A percentile compares a stretch with the other conserved stretches of the same genome.
Evolutionary conservation across 441 rosid genomes (phyloP).

Genomic region (Mallotus repandus): DNA sequence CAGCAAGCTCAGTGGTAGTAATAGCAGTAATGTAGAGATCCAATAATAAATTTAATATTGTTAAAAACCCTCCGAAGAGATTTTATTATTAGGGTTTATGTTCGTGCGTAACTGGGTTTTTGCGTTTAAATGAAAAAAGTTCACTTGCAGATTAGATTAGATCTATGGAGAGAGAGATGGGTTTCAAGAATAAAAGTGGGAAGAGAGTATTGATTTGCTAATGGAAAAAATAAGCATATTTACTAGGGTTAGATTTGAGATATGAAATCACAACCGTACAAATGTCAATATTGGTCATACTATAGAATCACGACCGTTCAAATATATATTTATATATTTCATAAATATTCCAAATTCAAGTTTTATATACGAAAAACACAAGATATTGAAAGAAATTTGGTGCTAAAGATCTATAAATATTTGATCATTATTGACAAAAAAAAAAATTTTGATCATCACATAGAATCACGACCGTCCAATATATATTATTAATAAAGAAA

Average conservation of each 20-base stretch:
- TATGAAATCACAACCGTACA: conserved; percentile 19
- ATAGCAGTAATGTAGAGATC: conserved; percentile 2
- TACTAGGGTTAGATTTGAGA: conserved; percentile 20
- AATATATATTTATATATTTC: too few species aligned
- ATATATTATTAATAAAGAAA: too few species aligned
- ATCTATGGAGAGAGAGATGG: conserved; percentile 7
- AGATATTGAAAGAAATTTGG: too few species aligned
- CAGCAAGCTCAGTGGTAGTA: background rate
- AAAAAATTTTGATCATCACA: too few species aligned
- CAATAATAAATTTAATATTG: background rate
- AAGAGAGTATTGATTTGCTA: background rate
- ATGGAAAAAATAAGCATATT: background rate
- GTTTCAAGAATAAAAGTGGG: background rate
- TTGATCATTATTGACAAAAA: too few species aligned
- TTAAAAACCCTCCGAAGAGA: background rate
- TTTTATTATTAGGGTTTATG: conserved; percentile 22
- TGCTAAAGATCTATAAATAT: too few species aligned
- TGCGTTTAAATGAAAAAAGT: background rate
- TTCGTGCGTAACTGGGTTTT: background rate
- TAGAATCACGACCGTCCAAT: too few species aligned
- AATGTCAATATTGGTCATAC: background rate
- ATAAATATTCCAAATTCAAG: too few species aligned
- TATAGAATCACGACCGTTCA: conserved; percentile 10
- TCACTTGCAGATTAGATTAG: background rate
- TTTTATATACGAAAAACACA: too few species aligned